Evolutionary conservation across 1,284 basidiomycete genomes (phyloP).

Genomic region (Melanopsichium pennsylvanicum): DNA sequence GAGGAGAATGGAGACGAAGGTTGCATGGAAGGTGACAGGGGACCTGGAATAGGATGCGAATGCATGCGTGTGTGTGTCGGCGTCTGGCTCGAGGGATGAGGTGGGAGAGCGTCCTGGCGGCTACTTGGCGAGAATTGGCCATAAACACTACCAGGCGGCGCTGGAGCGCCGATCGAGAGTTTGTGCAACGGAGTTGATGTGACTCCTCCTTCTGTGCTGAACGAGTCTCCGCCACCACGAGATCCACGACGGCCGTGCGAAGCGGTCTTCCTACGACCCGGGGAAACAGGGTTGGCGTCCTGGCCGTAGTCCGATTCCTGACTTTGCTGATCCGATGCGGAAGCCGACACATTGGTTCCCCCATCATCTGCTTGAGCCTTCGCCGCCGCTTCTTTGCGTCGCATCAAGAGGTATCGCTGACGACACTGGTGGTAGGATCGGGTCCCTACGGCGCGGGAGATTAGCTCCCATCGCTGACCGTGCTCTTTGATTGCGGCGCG

Average conservation of each 20-base stretch:
- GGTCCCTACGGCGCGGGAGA: constrained; percentile 63
- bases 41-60: constrained; percentile 24
- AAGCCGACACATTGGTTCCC: constrained; percentile 31
- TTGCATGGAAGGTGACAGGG: constrained; percentile 27
- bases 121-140: constrained; percentile 27
- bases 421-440: constrained; percentile 65
- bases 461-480: constrained; percentile 65
- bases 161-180: constrained; percentile 47
- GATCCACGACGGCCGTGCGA: constrained; percentile 17
- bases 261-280: constrained; percentile 21
- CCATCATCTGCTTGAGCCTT: constrained; percentile 34
- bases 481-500: constrained; percentile 61
- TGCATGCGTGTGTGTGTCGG: constrained; percentile 32
- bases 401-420: constrained; percentile 64
- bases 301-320: constrained; percentile 42
- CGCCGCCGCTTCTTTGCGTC: constrained; percentile 61
- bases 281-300: constrained; percentile 7
- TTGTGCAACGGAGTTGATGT: constrained; percentile 46
- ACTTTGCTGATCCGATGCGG: constrained; percentile 45
- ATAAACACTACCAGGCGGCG: constrained; percentile 33
- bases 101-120: constrained; percentile 7
- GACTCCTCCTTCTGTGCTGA: constrained; percentile 4
- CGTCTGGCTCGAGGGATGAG: constrained; percentile 11
- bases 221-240: constrained; percentile 3
- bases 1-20: constrained; percentile 29